A percentile compares a stretch with the other conserved stretches of the same genome.
These are phyloP conservation scores for Pythium myriotylum DNA, from an alignment of 352 stramenopile genomes.

Conservation along the genomic window DNA sequence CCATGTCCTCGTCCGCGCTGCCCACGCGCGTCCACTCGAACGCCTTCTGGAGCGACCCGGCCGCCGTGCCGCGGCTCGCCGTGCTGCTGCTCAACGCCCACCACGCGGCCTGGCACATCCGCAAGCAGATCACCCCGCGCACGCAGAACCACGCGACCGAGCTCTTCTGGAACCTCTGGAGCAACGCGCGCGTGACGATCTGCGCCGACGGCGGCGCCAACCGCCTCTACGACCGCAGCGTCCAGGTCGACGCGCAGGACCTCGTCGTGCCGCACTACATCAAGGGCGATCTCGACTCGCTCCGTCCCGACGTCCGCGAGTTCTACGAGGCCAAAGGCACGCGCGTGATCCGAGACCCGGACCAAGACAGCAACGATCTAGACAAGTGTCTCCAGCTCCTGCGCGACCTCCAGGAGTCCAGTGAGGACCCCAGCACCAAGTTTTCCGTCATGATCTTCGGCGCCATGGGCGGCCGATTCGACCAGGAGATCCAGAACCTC, in stretches of 20 bases:
- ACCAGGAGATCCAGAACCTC: conserved; percentile 97
- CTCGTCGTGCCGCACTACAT: conserved; percentile 88
- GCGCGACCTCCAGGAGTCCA: conserved; percentile 33
- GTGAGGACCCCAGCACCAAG: conserved; percentile 17
- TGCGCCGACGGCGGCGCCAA: conserved; percentile 97
- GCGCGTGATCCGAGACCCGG: conserved; percentile 71
- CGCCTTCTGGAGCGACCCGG: conserved; percentile 54
- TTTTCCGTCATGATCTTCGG: conserved; percentile 92
- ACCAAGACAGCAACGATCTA: conserved; percentile 95
- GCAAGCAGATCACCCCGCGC: conserved; percentile 16
- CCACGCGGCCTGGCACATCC: conserved; percentile 49
- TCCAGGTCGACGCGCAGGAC: conserved; percentile 38
- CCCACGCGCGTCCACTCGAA: conserved; percentile 46
- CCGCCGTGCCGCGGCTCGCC: conserved; percentile 43
- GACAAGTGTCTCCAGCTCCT: conserved; percentile 89
- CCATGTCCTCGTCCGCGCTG: conserved; percentile 15
- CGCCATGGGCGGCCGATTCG: conserved; percentile 95
- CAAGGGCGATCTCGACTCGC: conserved; percentile 95
- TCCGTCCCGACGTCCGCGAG: conserved; percentile 79
- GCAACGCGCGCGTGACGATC: conserved; percentile 64
- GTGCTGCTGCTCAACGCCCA: conserved; percentile 66
- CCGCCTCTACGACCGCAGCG: conserved; percentile 85
- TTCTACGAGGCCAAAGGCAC: conserved; percentile 83
- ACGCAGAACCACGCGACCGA: conserved; percentile 34
- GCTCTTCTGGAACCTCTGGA: conserved; percentile 78